Base-by-base conservation (phyloP, 2,329 filamentous ascomycete species). In the Sporothrix pallida region DNA sequence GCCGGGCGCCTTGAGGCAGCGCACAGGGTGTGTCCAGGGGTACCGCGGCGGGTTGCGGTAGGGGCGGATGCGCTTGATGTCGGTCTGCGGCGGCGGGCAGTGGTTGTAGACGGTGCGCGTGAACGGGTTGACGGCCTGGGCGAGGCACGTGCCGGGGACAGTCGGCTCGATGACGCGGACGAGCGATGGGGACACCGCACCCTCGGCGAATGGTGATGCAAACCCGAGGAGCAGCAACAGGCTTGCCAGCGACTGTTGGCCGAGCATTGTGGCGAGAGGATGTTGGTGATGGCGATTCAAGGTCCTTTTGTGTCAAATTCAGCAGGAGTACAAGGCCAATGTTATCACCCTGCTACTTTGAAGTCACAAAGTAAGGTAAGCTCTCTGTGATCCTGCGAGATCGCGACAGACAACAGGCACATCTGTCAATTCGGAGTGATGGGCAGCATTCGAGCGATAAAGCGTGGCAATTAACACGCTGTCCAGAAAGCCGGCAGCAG, bases 21-120 rank as follows among this genome's bases (percentile, higher is more conserved):
- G 70, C 42, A 74, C 73, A 6, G 74, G 72, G 54, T 75, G 73
- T 44, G 74, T 73, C 74, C 74, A 75, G 0, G 74, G 74, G 31
- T 72, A 73, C n/a, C 54, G 44, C 4, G 74, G 70, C 15, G 63
- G 63, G 63, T 46, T 72, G 42, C 67, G 50, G 23, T 60, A 70
- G 23, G 68, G 70, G 2, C 70, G 54, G 50, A 69, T 46, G 17
- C 72, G 72, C 31, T 70, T 73, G 54, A 70, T 26, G 37, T 75
- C 74, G 20, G 72, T 72, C 56, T 46, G 37, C 0, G 70, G 70
- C 56, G 65, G 70, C 15, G 73, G 70, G 69, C 74, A 75, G 12
- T 67, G 46, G 50, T 20, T 44, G 62, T 70, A 70, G 48, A 71
- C 26, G n/a, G 60, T 56, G 15, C 71, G 74, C 58, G 50, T 10